A percentile compares a stretch with the other conserved stretches of the same genome.
phyloP scores from a whole-genome alignment of 2,329 filamentous ascomycete genomes.

The Neoarthrinium moseri region DNA sequence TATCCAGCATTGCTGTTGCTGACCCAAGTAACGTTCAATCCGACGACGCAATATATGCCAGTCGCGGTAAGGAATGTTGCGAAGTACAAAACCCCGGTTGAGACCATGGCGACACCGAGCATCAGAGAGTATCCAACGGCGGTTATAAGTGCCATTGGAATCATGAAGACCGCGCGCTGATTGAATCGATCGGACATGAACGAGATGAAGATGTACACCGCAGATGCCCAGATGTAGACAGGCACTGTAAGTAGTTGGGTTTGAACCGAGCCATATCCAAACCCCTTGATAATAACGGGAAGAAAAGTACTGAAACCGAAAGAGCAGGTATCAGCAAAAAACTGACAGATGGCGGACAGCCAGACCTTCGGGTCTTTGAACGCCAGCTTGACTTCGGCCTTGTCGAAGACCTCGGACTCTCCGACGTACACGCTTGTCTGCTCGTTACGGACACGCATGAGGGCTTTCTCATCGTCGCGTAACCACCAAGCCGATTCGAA shows the following conservation, averaged over 20 bases:
- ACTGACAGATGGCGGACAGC: conserved; percentile 8
- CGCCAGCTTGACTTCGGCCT: conserved; percentile 12
- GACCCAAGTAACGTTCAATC: conserved; percentile 16
- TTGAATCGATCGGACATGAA: conserved; percentile 11
- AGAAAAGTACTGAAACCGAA: conserved; percentile 9
- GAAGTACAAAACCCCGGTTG: conserved; percentile 12
- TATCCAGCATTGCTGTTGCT: conserved; percentile 17
- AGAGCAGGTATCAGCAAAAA: conserved; percentile 5
- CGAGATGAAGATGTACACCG: conserved; percentile 9
- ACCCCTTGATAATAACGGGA: conserved; percentile 9
- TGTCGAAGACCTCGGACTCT: conserved; percentile 11
- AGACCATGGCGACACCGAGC: conserved; percentile 4
- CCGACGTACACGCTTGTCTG: conserved; percentile 9
- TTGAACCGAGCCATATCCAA: conserved; percentile 7
- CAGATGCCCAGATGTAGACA: conserved; percentile 9
- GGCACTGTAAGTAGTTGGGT: conserved; percentile 12
- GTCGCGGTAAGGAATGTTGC: conserved; percentile 14
- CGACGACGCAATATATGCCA: conserved; percentile 17
- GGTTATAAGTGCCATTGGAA: conserved; percentile 5
- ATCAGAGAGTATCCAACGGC: conserved; percentile 11
- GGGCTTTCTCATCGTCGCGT: conserved; percentile 13
- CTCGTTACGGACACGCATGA: conserved; percentile 12
- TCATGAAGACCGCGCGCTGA: conserved; percentile 11
- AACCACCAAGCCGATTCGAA: conserved; percentile 14
- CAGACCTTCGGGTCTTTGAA: conserved; percentile 15